Evolutionary conservation across 169 alveolate species (phyloP).

Genomic region (Plasmodium falciparum): DNA sequence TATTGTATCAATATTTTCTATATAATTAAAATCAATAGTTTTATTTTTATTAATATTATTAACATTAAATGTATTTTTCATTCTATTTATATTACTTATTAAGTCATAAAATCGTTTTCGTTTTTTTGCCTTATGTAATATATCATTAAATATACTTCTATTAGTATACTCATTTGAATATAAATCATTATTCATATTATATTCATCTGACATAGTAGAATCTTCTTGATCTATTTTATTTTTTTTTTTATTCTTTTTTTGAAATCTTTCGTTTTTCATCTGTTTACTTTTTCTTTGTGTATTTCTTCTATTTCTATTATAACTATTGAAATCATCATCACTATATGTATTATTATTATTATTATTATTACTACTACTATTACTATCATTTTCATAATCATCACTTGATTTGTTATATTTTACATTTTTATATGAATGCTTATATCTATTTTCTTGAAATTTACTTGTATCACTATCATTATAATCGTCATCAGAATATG

Average conservation of each 20-base stretch:
- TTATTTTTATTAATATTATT: conserved; percentile 40
- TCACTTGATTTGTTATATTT: too few relatives aligned
- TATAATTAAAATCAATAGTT: conserved; percentile 32
- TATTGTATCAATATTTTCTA: conserved; percentile 53
- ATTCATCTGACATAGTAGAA: conserved; percentile 3
- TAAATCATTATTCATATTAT: conserved; percentile 4
- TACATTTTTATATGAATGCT: too few relatives aligned
- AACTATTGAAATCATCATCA: background rate
- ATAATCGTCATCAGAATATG: background rate
- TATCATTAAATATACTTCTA: conserved; percentile 49
- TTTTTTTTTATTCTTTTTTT: background rate
- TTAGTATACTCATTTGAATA: conserved; percentile 27
- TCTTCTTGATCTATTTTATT: background rate
- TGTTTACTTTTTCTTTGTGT: background rate
- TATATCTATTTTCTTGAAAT: background rate
- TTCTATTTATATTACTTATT: conserved; percentile 38
- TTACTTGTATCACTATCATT: background rate
- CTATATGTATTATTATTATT: background rate
- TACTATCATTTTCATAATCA: background rate
- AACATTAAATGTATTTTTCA: conserved; percentile 51
- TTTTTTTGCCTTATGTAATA: conserved; percentile 49
- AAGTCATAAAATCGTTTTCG: conserved; percentile 40
- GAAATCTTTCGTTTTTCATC: background rate
- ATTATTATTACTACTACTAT: background rate
- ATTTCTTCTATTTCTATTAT: background rate